These are phyloP conservation scores for Grosmannia huntii DNA, from an alignment of 2,329 filamentous ascomycete genomes.

Conservation along the genomic window DNA sequence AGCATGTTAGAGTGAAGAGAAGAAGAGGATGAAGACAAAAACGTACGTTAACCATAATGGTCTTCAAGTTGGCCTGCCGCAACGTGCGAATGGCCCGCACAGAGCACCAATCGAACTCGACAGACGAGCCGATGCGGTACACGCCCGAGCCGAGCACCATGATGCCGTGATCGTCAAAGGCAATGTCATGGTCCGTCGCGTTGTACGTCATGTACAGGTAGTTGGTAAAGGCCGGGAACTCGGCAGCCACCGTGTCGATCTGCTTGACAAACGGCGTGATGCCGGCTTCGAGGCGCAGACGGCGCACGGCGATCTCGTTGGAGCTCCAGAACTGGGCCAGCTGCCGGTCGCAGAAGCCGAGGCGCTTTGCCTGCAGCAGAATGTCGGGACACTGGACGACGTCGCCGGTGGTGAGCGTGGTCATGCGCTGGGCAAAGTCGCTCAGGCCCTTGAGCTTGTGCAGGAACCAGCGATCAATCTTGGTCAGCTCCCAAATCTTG, in stretches of 20 bases:
- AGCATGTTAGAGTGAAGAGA: background rate
- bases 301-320: constrained; percentile 81
- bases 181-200: constrained; percentile 69
- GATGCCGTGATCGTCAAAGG: constrained; percentile 78
- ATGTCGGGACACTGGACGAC: constrained; percentile 50
- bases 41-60: constrained; percentile 77
- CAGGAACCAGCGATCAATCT: constrained; percentile 98
- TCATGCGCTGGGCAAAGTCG: constrained; percentile 75
- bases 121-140: constrained; percentile 92
- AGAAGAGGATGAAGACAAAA: background rate
- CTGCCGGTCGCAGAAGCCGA: constrained; percentile 90
- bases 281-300: constrained; percentile 70
- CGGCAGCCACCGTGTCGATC: constrained; percentile 94
- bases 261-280: constrained; percentile 91
- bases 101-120: constrained; percentile 99
- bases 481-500: constrained; percentile 96
- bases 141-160: constrained; percentile 96
- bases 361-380: constrained; percentile 75
- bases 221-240: constrained; percentile 90
- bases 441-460: constrained; percentile 81
- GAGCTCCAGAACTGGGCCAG: constrained; percentile 89
- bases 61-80: constrained; percentile 74
- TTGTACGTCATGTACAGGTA: constrained; percentile 97
- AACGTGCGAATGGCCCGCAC: constrained; percentile 88
- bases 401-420: constrained; percentile 50